phyloP scores from a whole-genome alignment of 2,329 filamentous ascomycete genomes.

The Fusarium sp. region DNA sequence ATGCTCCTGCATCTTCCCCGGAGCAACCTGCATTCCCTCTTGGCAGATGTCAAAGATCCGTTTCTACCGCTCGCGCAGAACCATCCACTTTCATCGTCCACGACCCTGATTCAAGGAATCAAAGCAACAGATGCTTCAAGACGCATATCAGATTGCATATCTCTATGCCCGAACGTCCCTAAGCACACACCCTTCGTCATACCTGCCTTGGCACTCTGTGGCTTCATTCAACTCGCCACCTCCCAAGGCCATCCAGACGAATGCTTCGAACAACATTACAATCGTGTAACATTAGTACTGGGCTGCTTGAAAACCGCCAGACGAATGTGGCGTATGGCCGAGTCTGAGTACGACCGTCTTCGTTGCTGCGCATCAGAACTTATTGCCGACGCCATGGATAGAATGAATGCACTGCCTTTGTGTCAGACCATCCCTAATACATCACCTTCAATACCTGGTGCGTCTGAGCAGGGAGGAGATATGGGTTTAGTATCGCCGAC shows the following conservation, averaged over 20 bases:
- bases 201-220: conserved; percentile 31
- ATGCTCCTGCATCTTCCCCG: conserved; percentile 43
- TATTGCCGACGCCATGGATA: conserved; percentile 39
- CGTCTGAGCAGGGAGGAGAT: conserved; percentile 9
- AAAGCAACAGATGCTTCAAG: conserved; percentile 43
- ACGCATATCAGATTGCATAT: conserved; percentile 40
- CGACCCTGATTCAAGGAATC: conserved; percentile 34
- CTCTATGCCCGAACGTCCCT: conserved; percentile 33
- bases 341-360: conserved; percentile 36
- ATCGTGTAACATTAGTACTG: conserved; percentile 29
- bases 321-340: conserved; percentile 37
- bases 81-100: conserved; percentile 26
- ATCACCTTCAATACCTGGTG: not conserved
- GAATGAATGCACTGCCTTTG: conserved; percentile 40
- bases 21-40: conserved; percentile 24
- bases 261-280: conserved; percentile 43
- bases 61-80: conserved; percentile 19
- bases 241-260: conserved; percentile 37
- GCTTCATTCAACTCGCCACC: conserved; percentile 40
- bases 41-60: conserved; percentile 25
- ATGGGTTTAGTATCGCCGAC: not conserved
- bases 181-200: conserved; percentile 43
- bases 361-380: conserved; percentile 33
- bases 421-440: conserved; percentile 12
- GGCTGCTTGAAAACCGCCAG: conserved; percentile 37